phyloP scores from a whole-genome alignment of 2,329 filamentous ascomycete genomes.

The Fusarium chlamydosporum region DNA sequence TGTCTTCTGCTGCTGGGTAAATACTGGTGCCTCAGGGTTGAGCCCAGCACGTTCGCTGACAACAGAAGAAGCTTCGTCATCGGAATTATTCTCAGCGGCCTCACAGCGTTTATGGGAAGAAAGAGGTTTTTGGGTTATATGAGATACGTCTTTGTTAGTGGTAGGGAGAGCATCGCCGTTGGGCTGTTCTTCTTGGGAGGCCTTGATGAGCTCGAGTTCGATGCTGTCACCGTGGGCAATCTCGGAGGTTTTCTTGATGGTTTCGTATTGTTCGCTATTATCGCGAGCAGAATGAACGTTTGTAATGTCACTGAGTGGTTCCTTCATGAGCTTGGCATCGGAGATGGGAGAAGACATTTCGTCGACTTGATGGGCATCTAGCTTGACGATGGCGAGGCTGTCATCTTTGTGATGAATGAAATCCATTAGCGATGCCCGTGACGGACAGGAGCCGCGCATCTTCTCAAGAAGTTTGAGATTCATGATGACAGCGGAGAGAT shows the following conservation, averaged over 20 bases:
- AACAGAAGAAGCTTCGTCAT: neutral
- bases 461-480: slow-evolving; percentile 14
- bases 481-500: neutral
- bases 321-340: neutral
- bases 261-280: neutral
- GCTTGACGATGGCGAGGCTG: neutral
- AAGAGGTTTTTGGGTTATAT: neutral
- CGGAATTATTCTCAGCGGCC: neutral
- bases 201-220: neutral
- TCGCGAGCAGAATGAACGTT: neutral
- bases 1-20: neutral
- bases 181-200: neutral
- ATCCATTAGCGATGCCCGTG: slow-evolving; percentile 16
- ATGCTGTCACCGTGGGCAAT: neutral
- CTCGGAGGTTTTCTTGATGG: neutral
- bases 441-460: slow-evolving; percentile 3
- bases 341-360: neutral
- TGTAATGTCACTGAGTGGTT: neutral
- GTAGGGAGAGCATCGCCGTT: neutral
- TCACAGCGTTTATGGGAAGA: neutral
- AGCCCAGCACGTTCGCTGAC: neutral
- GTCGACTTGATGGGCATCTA: neutral
- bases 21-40: neutral
- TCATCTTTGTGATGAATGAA: slow-evolving; percentile 6
- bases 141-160: neutral